A percentile compares a stretch with the other conserved stretches of the same genome.
These are phyloP conservation scores for Penicillium bovifimosum DNA, from an alignment of 495 filamentous ascomycete species.

Conservation along the genomic window DNA sequence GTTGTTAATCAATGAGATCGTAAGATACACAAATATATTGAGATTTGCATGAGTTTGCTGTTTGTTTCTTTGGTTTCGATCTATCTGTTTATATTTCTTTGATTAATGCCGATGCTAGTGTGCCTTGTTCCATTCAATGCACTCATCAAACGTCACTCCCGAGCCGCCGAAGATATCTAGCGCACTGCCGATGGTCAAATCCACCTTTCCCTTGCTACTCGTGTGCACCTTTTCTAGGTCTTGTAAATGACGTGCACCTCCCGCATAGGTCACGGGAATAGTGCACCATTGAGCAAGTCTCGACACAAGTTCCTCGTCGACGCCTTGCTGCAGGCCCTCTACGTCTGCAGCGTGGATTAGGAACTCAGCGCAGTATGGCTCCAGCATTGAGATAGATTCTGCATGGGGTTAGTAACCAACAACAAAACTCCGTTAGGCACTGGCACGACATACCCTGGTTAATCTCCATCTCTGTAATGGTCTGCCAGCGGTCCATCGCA, in stretches of 20 bases:
- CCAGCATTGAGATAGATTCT: slow-evolving; percentile 75
- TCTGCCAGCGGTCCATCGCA: slow-evolving; percentile 98
- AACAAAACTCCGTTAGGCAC: background rate
- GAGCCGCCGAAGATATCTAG: slow-evolving; percentile 91
- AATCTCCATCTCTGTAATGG: slow-evolving; percentile 91
- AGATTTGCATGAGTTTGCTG: too few relatives aligned
- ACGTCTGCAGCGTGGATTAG: slow-evolving; percentile 98
- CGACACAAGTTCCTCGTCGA: slow-evolving; percentile 78
- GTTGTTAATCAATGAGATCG: background rate
- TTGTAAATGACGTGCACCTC: slow-evolving; percentile 73
- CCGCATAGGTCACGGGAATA: slow-evolving; percentile 93
- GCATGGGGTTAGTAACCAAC: slow-evolving; percentile 1
- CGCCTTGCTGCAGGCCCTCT: slow-evolving; percentile 83
- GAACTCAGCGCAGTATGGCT: slow-evolving; percentile 92
- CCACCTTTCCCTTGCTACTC: slow-evolving; percentile 74
- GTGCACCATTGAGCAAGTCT: slow-evolving; percentile 76
- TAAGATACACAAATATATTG: too few relatives aligned
- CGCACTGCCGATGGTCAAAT: slow-evolving; percentile 93
- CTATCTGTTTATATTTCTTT: background rate
- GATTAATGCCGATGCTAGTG: slow-evolving; percentile 18
- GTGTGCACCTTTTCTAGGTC: slow-evolving; percentile 75
- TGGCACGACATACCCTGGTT: slow-evolving; percentile 55
- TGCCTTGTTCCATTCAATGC: slow-evolving; percentile 74
- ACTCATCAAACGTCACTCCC: slow-evolving; percentile 79
- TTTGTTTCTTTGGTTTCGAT: background rate